These are phyloP conservation scores for Vanrija sp. DNA, from an alignment of 1,284 basidiomycete species.

Conservation along the genomic window DNA sequence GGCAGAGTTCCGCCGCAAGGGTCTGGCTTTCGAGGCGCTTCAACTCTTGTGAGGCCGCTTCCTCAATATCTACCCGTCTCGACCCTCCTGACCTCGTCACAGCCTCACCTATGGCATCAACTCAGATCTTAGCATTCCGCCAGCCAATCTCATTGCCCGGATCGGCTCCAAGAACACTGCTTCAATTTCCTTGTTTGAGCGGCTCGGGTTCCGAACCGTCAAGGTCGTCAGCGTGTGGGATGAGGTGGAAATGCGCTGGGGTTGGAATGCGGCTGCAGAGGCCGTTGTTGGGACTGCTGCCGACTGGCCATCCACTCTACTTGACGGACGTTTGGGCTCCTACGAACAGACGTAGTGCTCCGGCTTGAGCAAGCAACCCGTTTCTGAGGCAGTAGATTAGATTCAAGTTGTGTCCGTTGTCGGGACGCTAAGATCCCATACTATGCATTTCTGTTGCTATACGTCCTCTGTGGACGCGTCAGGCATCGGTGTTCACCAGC, in stretches of 20 bases:
- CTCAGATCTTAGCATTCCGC: constrained; percentile 14
- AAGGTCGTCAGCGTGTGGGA: constrained; percentile 66
- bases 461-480: constrained; percentile 50
- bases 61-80: neutral
- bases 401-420: neutral
- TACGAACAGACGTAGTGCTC: neutral
- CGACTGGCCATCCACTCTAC: neutral
- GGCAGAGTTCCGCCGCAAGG: constrained; percentile 3
- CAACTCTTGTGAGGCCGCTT: constrained; percentile 53
- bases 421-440: neutral
- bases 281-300: neutral
- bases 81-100: constrained; percentile 18
- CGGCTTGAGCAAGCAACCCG: too few species aligned
- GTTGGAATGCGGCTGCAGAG: constrained; percentile 10
- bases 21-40: constrained; percentile 61
- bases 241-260: constrained; percentile 65
- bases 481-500: constrained; percentile 52
- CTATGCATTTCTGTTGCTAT: constrained; percentile 9
- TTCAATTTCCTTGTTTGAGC: constrained; percentile 62
- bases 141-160: constrained; percentile 54
- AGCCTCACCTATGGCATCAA: constrained; percentile 44
- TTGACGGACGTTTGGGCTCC: neutral
- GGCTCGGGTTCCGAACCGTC: constrained; percentile 63
- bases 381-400: neutral
- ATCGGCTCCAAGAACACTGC: constrained; percentile 57